Base-by-base conservation (phyloP, 176 grass and related monocot genomes). In the Stipa capillata region DNA sequence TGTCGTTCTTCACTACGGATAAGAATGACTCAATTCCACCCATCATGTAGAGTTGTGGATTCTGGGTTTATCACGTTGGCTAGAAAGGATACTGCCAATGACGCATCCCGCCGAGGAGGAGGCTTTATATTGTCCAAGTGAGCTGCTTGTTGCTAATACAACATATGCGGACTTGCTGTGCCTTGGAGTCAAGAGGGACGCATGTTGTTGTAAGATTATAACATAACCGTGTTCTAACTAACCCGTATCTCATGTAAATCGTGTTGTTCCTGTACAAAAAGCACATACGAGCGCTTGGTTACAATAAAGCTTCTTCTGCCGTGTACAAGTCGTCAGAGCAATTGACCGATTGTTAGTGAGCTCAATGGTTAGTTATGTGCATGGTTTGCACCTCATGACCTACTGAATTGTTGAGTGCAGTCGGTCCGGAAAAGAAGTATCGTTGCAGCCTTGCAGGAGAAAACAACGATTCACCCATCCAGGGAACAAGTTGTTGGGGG, bases 1-100 rank as follows among this genome's bases (percentile, higher is more conserved):
- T 87, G 35, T 91, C 97, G 0, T 91, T 93, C 66, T 89, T 99
- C 29, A 72, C 83, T 3, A 1, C 29, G 6, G 89, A 91, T 40
- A 85, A 88, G 53, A 91, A 87, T 33, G 92, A 91, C 35, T 79
- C 83, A 2, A 81, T 85, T 57, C 72, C 79, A 72, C 75, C 82
- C 5, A 85, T 89, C 70, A 76, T 89, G 36, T 89, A 89, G 86
- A 74, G 32, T 6, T 76, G 21, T 42, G 54, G 37, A 60, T 56
- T n/a, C 73, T 32, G 9, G 13, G 6, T 49, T 76, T 43, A 13
- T 84, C 61, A 44, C 65, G 49, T 89, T 82, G 64, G 64, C 41
- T 50, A 65, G 29, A 49, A 74, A 85, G 78, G 65, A 58, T 69
- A 62, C 37, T n/a, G 20, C 82, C 54, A 49, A 49, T 55, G 63